Evolutionary conservation across 192 early-diverging fungal genomes (phyloP).

Genomic region (Coemansia sp.): DNA sequence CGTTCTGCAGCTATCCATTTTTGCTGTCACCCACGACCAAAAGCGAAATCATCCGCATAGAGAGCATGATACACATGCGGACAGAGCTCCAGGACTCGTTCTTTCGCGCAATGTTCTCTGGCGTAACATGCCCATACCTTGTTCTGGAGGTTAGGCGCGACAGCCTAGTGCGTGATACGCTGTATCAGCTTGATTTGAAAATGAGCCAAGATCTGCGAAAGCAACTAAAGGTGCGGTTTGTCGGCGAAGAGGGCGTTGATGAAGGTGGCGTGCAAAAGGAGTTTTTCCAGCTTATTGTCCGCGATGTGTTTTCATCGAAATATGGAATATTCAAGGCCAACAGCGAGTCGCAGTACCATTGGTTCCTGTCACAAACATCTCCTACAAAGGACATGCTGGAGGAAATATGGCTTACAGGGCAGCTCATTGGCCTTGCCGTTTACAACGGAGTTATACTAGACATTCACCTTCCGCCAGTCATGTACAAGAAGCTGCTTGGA

Average conservation of each 20-base stretch:
- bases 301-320: constrained; percentile 82
- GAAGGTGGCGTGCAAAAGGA: constrained; percentile 95
- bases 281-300: constrained; percentile 87
- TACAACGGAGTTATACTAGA: constrained; percentile 92
- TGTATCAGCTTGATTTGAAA: constrained; percentile 76
- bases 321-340: constrained; percentile 83
- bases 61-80: constrained; percentile 71
- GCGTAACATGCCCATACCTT: constrained; percentile 74
- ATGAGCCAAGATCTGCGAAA: constrained; percentile 84
- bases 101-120: constrained; percentile 73
- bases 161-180: constrained; percentile 67
- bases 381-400: constrained; percentile 58
- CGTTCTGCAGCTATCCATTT: constrained; percentile 77
- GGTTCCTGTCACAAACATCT: constrained; percentile 70
- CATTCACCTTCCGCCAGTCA: constrained; percentile 80
- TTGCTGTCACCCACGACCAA: constrained; percentile 70
- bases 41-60: constrained; percentile 71
- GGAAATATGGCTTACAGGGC: constrained; percentile 86
- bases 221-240: constrained; percentile 86
- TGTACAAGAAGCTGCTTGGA: constrained; percentile 87
- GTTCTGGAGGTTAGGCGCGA: constrained; percentile 71
- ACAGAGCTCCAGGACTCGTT: constrained; percentile 72
- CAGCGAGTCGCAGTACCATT: constrained; percentile 79
- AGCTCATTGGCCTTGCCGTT: constrained; percentile 86
- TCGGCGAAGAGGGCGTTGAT: constrained; percentile 91